Base-by-base conservation (phyloP, 73 alveolate species). In the Symbiodinium pilosum region DNA sequence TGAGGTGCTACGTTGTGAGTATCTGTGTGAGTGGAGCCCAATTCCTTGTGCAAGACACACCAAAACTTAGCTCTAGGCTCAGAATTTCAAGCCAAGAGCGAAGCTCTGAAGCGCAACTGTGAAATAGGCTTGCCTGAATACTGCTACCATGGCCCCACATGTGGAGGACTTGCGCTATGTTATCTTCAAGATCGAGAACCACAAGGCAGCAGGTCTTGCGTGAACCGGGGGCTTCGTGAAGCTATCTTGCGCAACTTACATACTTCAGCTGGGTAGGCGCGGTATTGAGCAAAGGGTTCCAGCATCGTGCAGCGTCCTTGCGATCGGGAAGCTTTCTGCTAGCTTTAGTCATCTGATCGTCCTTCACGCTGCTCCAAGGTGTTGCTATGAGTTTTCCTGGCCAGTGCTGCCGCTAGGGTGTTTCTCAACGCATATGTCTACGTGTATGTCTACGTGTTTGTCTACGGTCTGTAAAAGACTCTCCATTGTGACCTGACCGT, bases 171-270 rank as follows among this genome's bases (percentile, higher is more conserved):
- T 64, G 38, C 81, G 81, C 81, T 64, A 64, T 1, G 81, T 64
- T 38, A 64, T 64, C 81, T 64, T 64, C 81, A 64, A 64, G 81
- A 64, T 64, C 30, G 81, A 64, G 81, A 64, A 64, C 81, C 81
- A 64, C 81, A 64, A 64, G 81, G 81, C 59, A 9, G n/a, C 26
- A 9, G 1, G 73, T 30, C 2, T 54, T 54, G 71, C 26, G 73
- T 30, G 32, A 54, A 6, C 20, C 0, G 20, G 73, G 81, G 81
- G 81, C 77, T 64, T 16, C 75, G 26, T 30, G 26, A 56, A 7
- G 38, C 2, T 56, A 34, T 26, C 12, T 16, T 6, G 73, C 32
- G 73, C 20, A 6, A 30, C n/a, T 21, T 6, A 54, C 26, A 4
- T 24, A 54, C 71, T 1, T 54, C 18, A 30, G 71, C 18, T 54